A percentile compares a stretch with the other conserved stretches of the same genome.
These are phyloP conservation scores for Lasiodiplodia theobromae DNA, from an alignment of 2,329 filamentous ascomycete species.

Conservation along the genomic window DNA sequence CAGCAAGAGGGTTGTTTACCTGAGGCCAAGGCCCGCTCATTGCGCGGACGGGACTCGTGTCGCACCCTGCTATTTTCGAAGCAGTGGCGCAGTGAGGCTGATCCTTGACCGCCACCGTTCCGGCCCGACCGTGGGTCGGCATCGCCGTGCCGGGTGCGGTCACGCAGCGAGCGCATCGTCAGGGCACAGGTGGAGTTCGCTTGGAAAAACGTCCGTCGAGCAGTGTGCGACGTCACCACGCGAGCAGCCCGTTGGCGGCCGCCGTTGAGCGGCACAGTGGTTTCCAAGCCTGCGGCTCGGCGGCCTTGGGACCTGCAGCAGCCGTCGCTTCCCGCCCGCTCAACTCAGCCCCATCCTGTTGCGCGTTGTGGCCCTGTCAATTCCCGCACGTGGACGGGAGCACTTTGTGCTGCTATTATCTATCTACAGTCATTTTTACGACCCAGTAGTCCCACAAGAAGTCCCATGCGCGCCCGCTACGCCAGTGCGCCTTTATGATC, in stretches of 20 bases:
- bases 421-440: background rate
- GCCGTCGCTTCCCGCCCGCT: constrained; percentile 9
- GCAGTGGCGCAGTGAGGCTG: constrained; percentile 20
- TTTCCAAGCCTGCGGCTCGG: constrained; percentile 17
- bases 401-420: background rate
- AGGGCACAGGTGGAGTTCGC: background rate
- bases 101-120: constrained; percentile 21
- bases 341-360: constrained; percentile 13
- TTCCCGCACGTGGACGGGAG: background rate
- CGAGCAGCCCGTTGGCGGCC: background rate
- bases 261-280: background rate
- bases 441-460: constrained; percentile 8
- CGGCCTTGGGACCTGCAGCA: constrained; percentile 10
- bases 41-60: constrained; percentile 15
- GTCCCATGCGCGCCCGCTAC: constrained; percentile 10
- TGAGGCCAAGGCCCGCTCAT: constrained; percentile 24
- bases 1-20: constrained; percentile 22
- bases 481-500: constrained; percentile 26
- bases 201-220: background rate
- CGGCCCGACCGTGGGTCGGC: constrained; percentile 17
- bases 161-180: background rate
- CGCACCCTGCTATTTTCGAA: constrained; percentile 16
- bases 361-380: background rate
- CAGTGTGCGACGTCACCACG: constrained; percentile 7
- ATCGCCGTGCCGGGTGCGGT: constrained; percentile 16